phyloP scores from a whole-genome alignment of 495 filamentous ascomycete genomes.

The Daldinia vernicosa region DNA sequence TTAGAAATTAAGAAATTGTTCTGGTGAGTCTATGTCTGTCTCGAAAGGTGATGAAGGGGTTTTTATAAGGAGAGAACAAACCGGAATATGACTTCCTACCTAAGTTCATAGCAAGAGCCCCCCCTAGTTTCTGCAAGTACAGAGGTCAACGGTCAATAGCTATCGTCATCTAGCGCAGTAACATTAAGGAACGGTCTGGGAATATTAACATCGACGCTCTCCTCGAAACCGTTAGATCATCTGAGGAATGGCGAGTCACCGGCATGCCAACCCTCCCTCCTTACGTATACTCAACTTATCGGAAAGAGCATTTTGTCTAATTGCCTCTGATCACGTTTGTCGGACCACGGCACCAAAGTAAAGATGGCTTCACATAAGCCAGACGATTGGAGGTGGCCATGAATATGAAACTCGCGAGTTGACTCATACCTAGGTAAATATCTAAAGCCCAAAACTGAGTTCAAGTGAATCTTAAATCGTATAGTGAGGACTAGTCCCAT shows the following conservation, averaged over 20 bases:
- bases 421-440: no score
- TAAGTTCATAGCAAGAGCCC: not conserved
- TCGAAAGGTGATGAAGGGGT: not conserved
- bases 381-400: not conserved
- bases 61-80: slow-evolving; percentile 8
- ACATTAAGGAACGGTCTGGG: slow-evolving; percentile 1
- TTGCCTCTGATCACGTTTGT: not conserved
- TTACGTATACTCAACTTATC: not conserved
- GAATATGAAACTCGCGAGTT: not conserved
- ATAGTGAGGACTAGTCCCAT: no score
- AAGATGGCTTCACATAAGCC: not conserved
- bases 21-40: not conserved
- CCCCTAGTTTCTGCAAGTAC: not conserved
- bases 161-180: not conserved
- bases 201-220: not conserved
- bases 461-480: no score
- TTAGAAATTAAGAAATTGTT: not conserved
- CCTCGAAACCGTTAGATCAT: not conserved
- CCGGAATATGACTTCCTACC: not conserved
- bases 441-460: no score
- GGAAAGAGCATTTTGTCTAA: not conserved
- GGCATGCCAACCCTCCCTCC: not conserved
- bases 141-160: not conserved
- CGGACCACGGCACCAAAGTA: not conserved
- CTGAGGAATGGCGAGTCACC: not conserved